Percentiles rank a stretch among this genome's conserved stretches.
These are phyloP conservation scores for Termitomyces bulborhizus DNA, from an alignment of 768 basidiomycete species.

Conservation along the genomic window DNA sequence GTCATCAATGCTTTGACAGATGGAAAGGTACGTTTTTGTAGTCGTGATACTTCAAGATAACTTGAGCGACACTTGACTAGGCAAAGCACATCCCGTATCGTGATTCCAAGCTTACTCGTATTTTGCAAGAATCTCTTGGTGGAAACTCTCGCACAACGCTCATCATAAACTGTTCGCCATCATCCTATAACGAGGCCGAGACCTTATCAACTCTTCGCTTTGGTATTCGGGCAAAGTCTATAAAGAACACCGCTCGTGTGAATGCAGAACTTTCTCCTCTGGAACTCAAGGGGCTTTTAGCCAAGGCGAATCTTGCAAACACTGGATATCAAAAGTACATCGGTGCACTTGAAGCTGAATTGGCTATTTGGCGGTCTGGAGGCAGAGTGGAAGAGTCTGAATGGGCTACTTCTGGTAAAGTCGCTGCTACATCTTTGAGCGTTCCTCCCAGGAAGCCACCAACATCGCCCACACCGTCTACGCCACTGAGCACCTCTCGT, in stretches of 20 bases:
- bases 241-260: conserved; percentile 99
- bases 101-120: conserved; percentile 98
- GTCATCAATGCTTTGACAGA: conserved; percentile 99
- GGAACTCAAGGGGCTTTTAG: conserved; percentile 88
- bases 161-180: conserved; percentile 99
- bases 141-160: conserved; percentile 94
- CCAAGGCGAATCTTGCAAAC: conserved; percentile 85
- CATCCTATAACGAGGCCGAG: conserved; percentile 94
- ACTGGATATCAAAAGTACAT: conserved; percentile 83
- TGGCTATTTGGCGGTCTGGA: conserved; percentile 85
- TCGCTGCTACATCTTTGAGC: conserved; percentile 40
- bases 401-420: conserved; percentile 71
- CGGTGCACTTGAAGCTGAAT: conserved; percentile 83
- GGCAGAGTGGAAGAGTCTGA: conserved; percentile 77
- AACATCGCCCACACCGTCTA: conserved; percentile 57
- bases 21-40: conserved; percentile 59
- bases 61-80: conserved; percentile 32
- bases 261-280: conserved; percentile 96
- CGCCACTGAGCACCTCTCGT: conserved; percentile 41
- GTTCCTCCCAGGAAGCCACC: conserved; percentile 59
- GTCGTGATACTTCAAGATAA: background rate
- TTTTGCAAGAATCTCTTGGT: conserved; percentile 96
- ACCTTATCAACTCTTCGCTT: conserved; percentile 97
- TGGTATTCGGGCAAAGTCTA: conserved; percentile 99
- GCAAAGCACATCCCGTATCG: conserved; percentile 97